Base-by-base conservation (phyloP, 2,329 filamentous ascomycete species). In the Cercospora zeae-maydis region DNA sequence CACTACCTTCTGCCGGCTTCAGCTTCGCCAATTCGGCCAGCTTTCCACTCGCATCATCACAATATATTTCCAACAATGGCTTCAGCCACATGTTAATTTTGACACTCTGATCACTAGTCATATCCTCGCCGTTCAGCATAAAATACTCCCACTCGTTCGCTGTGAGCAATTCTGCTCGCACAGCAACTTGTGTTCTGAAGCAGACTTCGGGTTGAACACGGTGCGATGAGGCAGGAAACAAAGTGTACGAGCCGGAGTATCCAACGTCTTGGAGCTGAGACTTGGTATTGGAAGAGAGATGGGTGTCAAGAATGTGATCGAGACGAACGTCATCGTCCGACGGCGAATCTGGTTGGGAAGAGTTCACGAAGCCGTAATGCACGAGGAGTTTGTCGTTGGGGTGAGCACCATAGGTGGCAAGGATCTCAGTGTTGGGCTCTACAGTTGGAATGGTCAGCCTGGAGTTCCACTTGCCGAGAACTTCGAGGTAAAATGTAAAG, bases 331-430 rank as follows among this genome's bases (percentile, higher is more conserved):
- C 70, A 66, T 82, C 80, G 59, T 77, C 74, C 16, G 65, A 65
- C 1, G 58, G 63, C 4, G 53, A 39, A 14, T 62, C 49, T 6
- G 58, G 31, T 8, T 61, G 5, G 52, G 53, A 36, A 1, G 51
- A 52, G 49, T 77, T 73, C 13, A 81, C 73, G 69, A 82, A 82
- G n/a, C 80, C 80, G 61, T 82, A 93, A 75, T 92, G 89, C 0
- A 85, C 82, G 2, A 92, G 81, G 16, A 92, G 76, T 67, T 90
- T 89, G 71, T 92, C 89, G 66, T 91, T 90, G 30, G 82, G 82
- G 72, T 92, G 89, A 1, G 81, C 74, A 2, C 90, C 90, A 69
- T 93, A 93, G 30, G 83, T 86, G 27, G 90, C 85, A 63, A 83
- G 84, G 0, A 93, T 77, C 76, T 92, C 89, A 19, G 63, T 61